phyloP scores from a whole-genome alignment of 306 rosid species.

The Begonia peltatifolia region DNA sequence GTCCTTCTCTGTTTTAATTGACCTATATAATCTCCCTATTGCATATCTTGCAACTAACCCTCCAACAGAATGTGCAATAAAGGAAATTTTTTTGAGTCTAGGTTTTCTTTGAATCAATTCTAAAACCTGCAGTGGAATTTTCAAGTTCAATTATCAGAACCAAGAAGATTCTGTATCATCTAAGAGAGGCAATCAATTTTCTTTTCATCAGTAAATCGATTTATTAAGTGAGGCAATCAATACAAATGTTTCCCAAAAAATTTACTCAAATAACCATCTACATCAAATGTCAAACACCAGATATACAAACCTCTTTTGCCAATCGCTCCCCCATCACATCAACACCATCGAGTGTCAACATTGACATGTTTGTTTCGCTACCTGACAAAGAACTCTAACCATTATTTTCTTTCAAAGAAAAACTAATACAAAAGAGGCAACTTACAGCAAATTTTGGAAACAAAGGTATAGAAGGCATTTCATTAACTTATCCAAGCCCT shows the following conservation, averaged over 20 bases:
- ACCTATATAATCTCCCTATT: conserved; percentile 62
- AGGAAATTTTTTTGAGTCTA: conserved; percentile 52
- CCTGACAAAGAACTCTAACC: conserved; percentile 24
- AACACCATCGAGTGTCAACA: conserved; percentile 65
- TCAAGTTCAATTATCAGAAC: too few relatives aligned
- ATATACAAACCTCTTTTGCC: conserved; percentile 46
- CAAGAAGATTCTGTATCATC: too few relatives aligned
- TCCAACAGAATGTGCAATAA: conserved; percentile 84
- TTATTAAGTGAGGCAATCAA: too few relatives aligned
- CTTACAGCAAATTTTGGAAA: too few relatives aligned
- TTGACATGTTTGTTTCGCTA: conserved; percentile 68
- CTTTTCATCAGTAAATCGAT: not conserved
- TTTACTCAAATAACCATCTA: too few relatives aligned
- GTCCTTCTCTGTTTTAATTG: conserved; percentile 20
- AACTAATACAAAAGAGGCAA: too few relatives aligned
- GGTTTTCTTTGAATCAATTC: conserved; percentile 56
- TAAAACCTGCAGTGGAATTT: conserved; percentile 25
- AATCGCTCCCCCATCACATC: conserved; percentile 91
- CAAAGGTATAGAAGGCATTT: too few relatives aligned
- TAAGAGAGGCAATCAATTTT: not conserved
- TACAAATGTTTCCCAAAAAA: too few relatives aligned
- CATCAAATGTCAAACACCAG: too few relatives aligned
- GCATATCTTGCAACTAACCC: conserved; percentile 88
- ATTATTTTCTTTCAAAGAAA: too few relatives aligned
- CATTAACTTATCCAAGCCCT: too few relatives aligned